These are phyloP conservation scores for Elsinoe australis DNA, from an alignment of 2,329 filamentous ascomycete species.

Conservation along the genomic window DNA sequence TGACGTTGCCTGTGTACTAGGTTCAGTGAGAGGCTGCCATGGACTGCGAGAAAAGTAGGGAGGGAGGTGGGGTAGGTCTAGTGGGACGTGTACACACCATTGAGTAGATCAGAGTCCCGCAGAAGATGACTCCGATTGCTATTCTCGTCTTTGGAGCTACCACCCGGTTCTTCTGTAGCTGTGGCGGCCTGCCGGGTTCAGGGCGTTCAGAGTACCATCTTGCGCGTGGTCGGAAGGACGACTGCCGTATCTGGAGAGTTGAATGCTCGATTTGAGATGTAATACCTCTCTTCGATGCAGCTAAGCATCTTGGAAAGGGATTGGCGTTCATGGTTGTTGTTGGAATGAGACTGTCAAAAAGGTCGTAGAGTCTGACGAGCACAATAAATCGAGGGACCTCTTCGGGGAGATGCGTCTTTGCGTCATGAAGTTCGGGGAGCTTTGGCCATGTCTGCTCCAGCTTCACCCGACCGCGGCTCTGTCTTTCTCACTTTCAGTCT, in stretches of 20 bases:
- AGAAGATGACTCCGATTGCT: slow-evolving; percentile 44
- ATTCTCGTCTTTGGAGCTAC: slow-evolving; percentile 38
- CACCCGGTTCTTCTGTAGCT: slow-evolving; percentile 30
- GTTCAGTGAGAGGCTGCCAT: slow-evolving; percentile 2
- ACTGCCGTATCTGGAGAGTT: not conserved
- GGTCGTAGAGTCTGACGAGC: too few relatives aligned
- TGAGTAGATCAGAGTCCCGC: slow-evolving; percentile 50
- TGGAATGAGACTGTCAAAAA: not conserved
- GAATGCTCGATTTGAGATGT: not conserved
- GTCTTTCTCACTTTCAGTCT: too few relatives aligned
- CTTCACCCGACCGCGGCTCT: too few relatives aligned
- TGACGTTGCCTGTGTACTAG: slow-evolving; percentile 34
- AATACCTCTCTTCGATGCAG: not conserved
- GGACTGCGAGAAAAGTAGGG: not conserved
- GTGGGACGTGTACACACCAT: slow-evolving; percentile 42
- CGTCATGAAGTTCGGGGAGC: too few relatives aligned
- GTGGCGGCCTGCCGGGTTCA: not conserved
- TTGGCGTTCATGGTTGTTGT: not conserved
- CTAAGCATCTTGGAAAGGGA: not conserved
- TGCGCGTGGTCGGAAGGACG: not conserved
- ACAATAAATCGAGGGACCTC: too few relatives aligned
- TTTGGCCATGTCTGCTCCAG: too few relatives aligned
- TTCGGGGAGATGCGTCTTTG: too few relatives aligned
- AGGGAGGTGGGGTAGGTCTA: slow-evolving; percentile 1
- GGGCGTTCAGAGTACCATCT: slow-evolving; percentile 7